Evolutionary conservation across 257 asterid species (phyloP).

Genomic region (Salvia splendens): DNA sequence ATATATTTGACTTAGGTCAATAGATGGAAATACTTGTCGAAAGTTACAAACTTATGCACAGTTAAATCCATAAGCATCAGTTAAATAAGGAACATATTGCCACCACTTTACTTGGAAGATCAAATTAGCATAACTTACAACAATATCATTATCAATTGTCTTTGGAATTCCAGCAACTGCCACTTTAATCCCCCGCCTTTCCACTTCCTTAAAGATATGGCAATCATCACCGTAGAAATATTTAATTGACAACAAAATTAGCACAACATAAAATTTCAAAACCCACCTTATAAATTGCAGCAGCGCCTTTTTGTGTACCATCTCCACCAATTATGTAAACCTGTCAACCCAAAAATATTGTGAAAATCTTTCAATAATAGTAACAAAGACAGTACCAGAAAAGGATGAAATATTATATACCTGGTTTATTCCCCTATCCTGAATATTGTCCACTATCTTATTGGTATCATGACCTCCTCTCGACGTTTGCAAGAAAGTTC

Average conservation of each 20-base stretch:
- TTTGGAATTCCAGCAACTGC: conserved; percentile 96
- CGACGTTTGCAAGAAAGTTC: conserved; percentile 90
- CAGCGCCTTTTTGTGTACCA: conserved; percentile 97
- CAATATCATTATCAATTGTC: conserved; percentile 95
- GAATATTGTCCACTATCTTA: conserved; percentile 92
- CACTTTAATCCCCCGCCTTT: conserved; percentile 79
- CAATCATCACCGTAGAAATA: conserved; percentile 26
- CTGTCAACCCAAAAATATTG: conserved; percentile 44
- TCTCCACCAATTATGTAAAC: conserved; percentile 98
- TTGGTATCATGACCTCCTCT: conserved; percentile 95
- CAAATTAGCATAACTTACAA: conserved; percentile 52
- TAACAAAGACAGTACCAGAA: conserved; percentile 1
- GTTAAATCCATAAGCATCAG: neutral
- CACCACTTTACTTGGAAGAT: conserved; percentile 19
- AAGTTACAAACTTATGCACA: neutral
- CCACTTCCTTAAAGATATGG: conserved; percentile 68
- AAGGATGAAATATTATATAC: conserved; percentile 40
- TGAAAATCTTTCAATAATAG: conserved; percentile 17
- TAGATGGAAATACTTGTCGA: conserved; percentile 7
- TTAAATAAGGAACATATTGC: conserved; percentile 15
- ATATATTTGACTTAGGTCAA: conserved; percentile 23
- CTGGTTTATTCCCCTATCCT: conserved; percentile 96
- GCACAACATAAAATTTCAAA: conserved; percentile 4
- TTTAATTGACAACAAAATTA: conserved; percentile 22
- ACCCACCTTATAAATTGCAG: conserved; percentile 80